Evolutionary conservation across 495 filamentous ascomycete genomes (phyloP).

Genomic region (Pseudoneurospora amorphoporcata): DNA sequence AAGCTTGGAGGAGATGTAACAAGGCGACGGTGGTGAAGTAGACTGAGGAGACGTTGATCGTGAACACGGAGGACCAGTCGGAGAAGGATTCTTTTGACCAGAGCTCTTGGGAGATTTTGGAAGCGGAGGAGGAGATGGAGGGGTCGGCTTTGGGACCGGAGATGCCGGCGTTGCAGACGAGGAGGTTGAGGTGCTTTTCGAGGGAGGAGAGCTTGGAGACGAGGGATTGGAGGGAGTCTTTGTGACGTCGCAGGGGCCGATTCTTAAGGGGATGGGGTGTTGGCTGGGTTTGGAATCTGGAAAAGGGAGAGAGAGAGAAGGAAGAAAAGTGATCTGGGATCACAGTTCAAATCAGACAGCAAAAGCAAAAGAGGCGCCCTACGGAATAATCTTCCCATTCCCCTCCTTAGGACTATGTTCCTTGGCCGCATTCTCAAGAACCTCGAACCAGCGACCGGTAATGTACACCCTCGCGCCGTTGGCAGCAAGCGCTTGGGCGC

Average conservation of each 20-base stretch:
- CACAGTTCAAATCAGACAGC: too few species aligned
- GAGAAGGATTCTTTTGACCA: slow-evolving; percentile 30
- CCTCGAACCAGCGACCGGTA: slow-evolving; percentile 46
- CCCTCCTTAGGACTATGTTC: slow-evolving; percentile 21
- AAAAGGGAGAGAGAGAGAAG: too few species aligned
- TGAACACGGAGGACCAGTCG: slow-evolving; percentile 41
- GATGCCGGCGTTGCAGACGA: slow-evolving; percentile 52
- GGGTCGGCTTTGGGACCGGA: slow-evolving; percentile 28
- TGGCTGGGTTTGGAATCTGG: too few species aligned
- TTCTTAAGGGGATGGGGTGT: too few species aligned
- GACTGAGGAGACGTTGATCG: slow-evolving; percentile 46
- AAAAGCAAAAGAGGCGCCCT: too few species aligned
- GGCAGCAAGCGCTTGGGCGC: slow-evolving; percentile 48
- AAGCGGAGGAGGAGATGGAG: slow-evolving; percentile 25
- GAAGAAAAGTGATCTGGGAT: too few species aligned
- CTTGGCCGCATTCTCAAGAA: slow-evolving; percentile 39
- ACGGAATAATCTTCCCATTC: slow-evolving; percentile 23
- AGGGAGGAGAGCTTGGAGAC: slow-evolving; percentile 32
- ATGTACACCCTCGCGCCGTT: slow-evolving; percentile 63
- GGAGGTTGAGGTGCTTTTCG: slow-evolving; percentile 44
- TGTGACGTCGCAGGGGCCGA: slow-evolving; percentile 46
- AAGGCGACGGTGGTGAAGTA: slow-evolving; percentile 54
- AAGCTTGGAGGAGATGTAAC: slow-evolving; percentile 41
- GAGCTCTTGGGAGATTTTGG: slow-evolving; percentile 35
- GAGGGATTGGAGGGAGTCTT: slow-evolving; percentile 39